Evolutionary conservation across 768 basidiomycete genomes (phyloP).

Genomic region (Postia placenta): DNA sequence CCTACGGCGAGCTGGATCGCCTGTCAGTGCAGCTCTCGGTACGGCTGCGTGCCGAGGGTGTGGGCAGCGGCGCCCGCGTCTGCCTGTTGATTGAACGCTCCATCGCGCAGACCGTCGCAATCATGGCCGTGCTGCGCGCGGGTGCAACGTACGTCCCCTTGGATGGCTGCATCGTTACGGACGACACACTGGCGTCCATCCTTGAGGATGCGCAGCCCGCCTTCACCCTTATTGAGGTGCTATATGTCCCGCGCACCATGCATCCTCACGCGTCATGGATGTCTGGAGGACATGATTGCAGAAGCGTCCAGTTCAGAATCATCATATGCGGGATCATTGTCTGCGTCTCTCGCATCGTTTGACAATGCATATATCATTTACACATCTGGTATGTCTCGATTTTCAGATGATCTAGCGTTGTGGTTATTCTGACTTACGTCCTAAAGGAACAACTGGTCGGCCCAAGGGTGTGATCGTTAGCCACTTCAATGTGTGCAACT

Average conservation of each 20-base stretch:
- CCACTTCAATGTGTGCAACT: slow-evolving; percentile 53
- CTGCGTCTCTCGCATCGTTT: too few relatives aligned
- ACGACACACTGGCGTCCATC: slow-evolving; percentile 46
- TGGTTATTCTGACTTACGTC: slow-evolving; percentile 1
- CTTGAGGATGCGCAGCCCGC: slow-evolving; percentile 38
- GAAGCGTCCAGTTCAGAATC: slow-evolving; percentile 5
- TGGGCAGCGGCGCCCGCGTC: slow-evolving; percentile 43
- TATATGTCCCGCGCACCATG: slow-evolving; percentile 16
- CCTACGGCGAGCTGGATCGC: slow-evolving; percentile 43
- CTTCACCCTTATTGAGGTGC: slow-evolving; percentile 35
- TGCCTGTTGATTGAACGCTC: slow-evolving; percentile 51
- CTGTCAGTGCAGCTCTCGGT: slow-evolving; percentile 40
- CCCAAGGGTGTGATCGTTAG: slow-evolving; percentile 59
- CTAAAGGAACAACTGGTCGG: slow-evolving; percentile 45
- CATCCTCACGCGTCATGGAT: slow-evolving; percentile 8
- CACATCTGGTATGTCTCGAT: slow-evolving; percentile 45
- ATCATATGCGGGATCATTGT: too few relatives aligned
- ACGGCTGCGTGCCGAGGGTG: slow-evolving; percentile 36
- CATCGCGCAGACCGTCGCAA: slow-evolving; percentile 45
- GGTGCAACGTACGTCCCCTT: slow-evolving; percentile 56
- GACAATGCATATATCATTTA: slow-evolving; percentile 57
- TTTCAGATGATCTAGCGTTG: not conserved
- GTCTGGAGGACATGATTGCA: slow-evolving; percentile 18
- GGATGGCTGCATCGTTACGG: slow-evolving; percentile 53
- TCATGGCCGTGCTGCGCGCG: slow-evolving; percentile 50